These are phyloP conservation scores for Colletotrichum viniferum DNA, from an alignment of 2,329 filamentous ascomycete species.

Conservation along the genomic window DNA sequence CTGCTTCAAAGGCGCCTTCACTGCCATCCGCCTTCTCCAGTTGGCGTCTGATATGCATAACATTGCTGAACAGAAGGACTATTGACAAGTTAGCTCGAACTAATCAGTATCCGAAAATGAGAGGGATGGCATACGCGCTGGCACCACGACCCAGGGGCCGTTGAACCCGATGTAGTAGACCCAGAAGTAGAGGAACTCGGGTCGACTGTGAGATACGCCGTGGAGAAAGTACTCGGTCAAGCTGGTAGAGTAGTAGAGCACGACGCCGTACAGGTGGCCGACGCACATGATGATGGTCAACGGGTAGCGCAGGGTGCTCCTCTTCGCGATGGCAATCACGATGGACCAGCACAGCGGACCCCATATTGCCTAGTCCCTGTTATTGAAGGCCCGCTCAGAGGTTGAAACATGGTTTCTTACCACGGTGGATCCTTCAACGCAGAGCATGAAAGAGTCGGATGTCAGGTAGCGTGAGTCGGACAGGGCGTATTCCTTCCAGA, in stretches of 20 bases:
- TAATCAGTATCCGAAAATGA: fast-evolving
- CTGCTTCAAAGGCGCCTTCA: background rate
- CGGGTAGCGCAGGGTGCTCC: conserved; percentile 51
- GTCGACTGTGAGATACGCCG: conserved; percentile 57
- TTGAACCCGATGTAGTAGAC: conserved; percentile 68
- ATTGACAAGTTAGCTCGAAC: background rate
- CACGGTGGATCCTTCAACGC: conserved; percentile 82
- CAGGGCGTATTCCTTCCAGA: conserved; percentile 92
- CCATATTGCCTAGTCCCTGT: conserved; percentile 52
- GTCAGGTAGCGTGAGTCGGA: conserved; percentile 89
- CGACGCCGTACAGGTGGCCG: conserved; percentile 65
- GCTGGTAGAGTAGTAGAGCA: conserved; percentile 66
- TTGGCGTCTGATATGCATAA: background rate
- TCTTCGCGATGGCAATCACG: conserved; percentile 47
- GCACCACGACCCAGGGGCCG: conserved; percentile 63
- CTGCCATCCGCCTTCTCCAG: conserved; percentile 6
- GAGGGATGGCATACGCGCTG: conserved; percentile 46
- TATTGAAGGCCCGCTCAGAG: background rate
- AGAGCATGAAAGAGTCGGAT: conserved; percentile 82
- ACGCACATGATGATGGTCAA: conserved; percentile 56
- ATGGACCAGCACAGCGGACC: conserved; percentile 62
- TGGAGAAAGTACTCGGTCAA: conserved; percentile 49
- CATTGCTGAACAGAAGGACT: conserved; percentile 3
- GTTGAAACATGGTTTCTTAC: conserved; percentile 48
- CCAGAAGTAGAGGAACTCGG: conserved; percentile 67